Evolutionary conservation across 108 stramenopile genomes (phyloP), one percentile per base, ranked within the genome.

Genomic region (Stephanodiscus triporus): DNA sequence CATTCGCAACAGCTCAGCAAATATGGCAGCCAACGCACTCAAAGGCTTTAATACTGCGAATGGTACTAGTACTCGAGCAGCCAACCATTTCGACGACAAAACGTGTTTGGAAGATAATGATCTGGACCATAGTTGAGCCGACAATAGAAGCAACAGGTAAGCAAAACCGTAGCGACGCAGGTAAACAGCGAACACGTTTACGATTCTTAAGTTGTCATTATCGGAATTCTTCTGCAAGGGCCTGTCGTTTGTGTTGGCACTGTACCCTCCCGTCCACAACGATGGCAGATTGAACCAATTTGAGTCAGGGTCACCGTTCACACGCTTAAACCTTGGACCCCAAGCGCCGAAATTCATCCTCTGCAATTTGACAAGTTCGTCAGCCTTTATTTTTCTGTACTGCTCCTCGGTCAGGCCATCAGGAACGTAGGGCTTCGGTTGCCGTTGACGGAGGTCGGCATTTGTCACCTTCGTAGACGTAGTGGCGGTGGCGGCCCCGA

Each of bases 281-380:
- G 45, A 62, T 17, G 83, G 80, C 62, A 85, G 61, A 3, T 84
- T 65, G 63, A 90, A 76, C 89, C 89, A 90, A 75, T 90, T 87
- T 9, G 83, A 85, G 48, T 80, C 80, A 5, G 86, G 86, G 32
- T 76, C 64, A 19, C 76, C 69, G 24, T 75, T 82, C 5, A 76
- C 78, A 24, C 42, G 58, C 43, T 75, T 66, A 59, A 87, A 89
- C 32, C 86, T 68, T 0, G 89, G 89, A 50, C 89, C 89, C 80
- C 81, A 89, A 1, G 85, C 86, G 9, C 83, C 86, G 65, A 84
- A 89, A 48, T 87, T 73, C 77, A 74, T 85, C 43, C 68, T 73
- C 30, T 63, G 47, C 0, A 68, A 19, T 73, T 81, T 76, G 8
- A 71, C 83, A n/a, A 43, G 29, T 66, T 89, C 89, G n/a, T 75